These are phyloP conservation scores for Notholithocarpus densiflorus DNA, from an alignment of 306 rosid genomes.

Conservation along the genomic window DNA sequence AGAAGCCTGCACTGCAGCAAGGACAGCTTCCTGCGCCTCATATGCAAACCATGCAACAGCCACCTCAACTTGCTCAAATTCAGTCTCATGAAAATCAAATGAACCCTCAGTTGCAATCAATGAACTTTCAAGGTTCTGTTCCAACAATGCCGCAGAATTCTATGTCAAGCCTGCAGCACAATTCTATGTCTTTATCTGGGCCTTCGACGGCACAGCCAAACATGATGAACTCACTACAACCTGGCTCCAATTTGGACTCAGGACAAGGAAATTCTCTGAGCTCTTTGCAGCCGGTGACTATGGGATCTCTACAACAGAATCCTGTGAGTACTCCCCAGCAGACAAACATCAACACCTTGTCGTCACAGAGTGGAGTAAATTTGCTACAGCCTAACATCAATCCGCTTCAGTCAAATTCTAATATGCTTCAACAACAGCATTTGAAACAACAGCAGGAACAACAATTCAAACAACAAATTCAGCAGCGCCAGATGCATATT, in stretches of 20 bases:
- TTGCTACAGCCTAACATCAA: conserved; percentile 53
- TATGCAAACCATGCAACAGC: conserved; percentile 65
- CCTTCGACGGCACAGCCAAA: conserved; percentile 56
- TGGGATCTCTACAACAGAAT: conserved; percentile 70
- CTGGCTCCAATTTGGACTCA: conserved; percentile 53
- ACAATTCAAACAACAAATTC: conserved; percentile 47
- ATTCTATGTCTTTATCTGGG: conserved; percentile 54
- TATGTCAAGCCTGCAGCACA: conserved; percentile 61
- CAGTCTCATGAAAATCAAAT: conserved; percentile 79
- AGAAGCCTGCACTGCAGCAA: no score
- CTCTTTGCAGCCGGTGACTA: conserved; percentile 56
- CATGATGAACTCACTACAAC: conserved; percentile 57
- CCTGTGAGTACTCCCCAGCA: conserved; percentile 61
- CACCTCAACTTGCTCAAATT: conserved; percentile 59
- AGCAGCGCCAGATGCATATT: conserved; percentile 47
- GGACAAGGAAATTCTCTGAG: conserved; percentile 61
- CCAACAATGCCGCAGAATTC: conserved; percentile 55
- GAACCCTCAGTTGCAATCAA: conserved; percentile 64
- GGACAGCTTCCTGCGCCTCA: conserved; percentile 29
- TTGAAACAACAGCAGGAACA: conserved; percentile 17
- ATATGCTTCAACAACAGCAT: no score
- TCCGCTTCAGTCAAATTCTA: conserved; percentile 7
- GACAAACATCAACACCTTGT: conserved; percentile 46
- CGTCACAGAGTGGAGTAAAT: conserved; percentile 64
- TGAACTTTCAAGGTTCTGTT: conserved; percentile 53